Percentiles rank a stretch among this genome's conserved stretches.
Evolutionary conservation across 768 basidiomycete genomes (phyloP).

Genomic region (Agrocybe praecox): DNA sequence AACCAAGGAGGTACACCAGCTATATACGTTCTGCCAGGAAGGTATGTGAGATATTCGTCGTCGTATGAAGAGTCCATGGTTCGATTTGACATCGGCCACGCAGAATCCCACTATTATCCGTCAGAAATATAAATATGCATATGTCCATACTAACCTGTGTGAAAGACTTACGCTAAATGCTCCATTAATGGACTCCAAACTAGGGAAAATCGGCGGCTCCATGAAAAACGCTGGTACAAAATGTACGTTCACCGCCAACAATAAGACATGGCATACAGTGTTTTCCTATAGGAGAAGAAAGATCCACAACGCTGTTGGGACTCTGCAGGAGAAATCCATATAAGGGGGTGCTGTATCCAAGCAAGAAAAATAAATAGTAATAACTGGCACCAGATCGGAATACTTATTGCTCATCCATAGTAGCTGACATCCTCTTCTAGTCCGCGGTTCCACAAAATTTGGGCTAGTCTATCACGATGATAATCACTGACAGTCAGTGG

Average conservation of each 20-base stretch:
- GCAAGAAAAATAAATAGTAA: too few relatives aligned
- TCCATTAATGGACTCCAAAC: constrained; percentile 48
- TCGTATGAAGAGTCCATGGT: constrained; percentile 36
- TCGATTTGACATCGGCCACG: constrained; percentile 45
- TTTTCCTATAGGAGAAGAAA: background rate
- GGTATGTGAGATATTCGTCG: constrained; percentile 23
- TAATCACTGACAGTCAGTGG: too few relatives aligned
- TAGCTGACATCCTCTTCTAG: too few relatives aligned
- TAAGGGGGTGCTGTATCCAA: too few relatives aligned
- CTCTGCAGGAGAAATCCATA: background rate
- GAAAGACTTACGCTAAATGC: constrained; percentile 28
- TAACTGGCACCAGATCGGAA: too few relatives aligned
- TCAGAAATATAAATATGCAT: background rate
- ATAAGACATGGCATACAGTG: background rate
- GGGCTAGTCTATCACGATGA: too few relatives aligned
- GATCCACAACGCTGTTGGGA: background rate
- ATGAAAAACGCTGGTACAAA: constrained; percentile 65
- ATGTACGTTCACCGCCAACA: constrained; percentile 32
- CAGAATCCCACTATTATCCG: constrained; percentile 51
- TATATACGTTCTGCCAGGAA: constrained; percentile 38
- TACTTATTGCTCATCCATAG: too few relatives aligned
- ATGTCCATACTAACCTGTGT: background rate
- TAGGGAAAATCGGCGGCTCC: constrained; percentile 42
- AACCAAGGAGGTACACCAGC: constrained; percentile 45
- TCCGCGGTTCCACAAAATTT: too few relatives aligned